Base-by-base conservation (phyloP, 148 eudicot genomes). In the Polygonum maritimum region DNA sequence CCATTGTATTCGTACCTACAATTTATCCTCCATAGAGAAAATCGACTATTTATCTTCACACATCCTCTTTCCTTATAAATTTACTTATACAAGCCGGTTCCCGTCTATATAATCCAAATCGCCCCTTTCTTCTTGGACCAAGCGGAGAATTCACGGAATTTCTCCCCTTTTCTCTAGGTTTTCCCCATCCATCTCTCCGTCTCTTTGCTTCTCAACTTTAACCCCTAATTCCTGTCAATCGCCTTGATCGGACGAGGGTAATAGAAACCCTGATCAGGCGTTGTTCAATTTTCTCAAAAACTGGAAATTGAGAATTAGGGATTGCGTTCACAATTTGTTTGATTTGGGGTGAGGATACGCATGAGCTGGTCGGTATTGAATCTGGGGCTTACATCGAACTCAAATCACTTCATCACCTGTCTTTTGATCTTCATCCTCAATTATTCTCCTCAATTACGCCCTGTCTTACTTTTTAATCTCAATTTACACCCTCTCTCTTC, bases 361-460 rank as follows among this genome's bases (percentile, higher is more conserved):
- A 92, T 92, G 96, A 92, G 88, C 90, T 86, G 91, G 78, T 86
- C 80, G 79, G 83, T 81, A 74, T 82, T 78, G 71, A 87, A 89
- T 77, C 89, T 87, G 85, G 89, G 87, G 26, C 80, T 84, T 82
- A 82, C 85, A 51, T 86, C 87, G 52, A 87, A 92, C 85, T 88
- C 90, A 36, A 86, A 89, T 85, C 90, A 87, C 80, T 94, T 93
- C 57, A 86, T 87, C 36, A 91, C 94, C 71, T 90, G 89, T 71
- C 83, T 88, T 70, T 77, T 91, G 76, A 77, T 84, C 44, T 91
- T 90, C 54, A 75, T 75, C 69, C 83, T 84, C 73, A 87, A 81
- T 82, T 84, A 82, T 76, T 88, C 89, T 2, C 89, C 88, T 78
- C 86, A 88, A 80, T 85, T 89, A 49, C 74, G 82, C 39, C 85